A percentile compares a stretch with the other conserved stretches of the same genome.
Conservation (phyloP, 495 filamentous ascomycete genomes). For the Rusavskia elegans region DNA sequence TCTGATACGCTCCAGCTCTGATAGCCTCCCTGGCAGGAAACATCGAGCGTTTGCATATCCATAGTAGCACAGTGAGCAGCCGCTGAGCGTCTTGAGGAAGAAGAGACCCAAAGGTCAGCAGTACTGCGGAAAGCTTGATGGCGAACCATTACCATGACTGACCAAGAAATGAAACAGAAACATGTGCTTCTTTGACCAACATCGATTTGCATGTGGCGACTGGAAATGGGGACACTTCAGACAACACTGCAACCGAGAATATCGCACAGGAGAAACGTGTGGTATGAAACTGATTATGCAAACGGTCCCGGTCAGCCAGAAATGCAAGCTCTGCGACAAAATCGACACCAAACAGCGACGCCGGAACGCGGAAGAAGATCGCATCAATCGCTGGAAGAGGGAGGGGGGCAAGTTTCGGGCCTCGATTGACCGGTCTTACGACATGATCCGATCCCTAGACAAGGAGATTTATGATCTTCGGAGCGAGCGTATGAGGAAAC, state of each 20-base stretch:
- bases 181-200: conserved; percentile 46
- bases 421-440: conserved; percentile 63
- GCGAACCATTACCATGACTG: not conserved
- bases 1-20: too few species aligned
- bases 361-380: conserved; percentile 55
- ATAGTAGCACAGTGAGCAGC: too few species aligned
- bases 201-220: conserved; percentile 55
- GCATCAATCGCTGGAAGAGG: conserved; percentile 70
- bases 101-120: not conserved
- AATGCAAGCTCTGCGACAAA: conserved; percentile 81
- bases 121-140: not conserved
- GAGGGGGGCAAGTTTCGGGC: conserved; percentile 50
- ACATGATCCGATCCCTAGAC: conserved; percentile 43
- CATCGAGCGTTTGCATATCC: not conserved
- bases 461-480: conserved; percentile 44
- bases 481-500: conserved; percentile 29
- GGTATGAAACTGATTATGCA: conserved; percentile 81
- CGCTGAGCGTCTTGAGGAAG: not conserved
- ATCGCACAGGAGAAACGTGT: conserved; percentile 95
- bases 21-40: not conserved
- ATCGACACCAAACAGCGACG: conserved; percentile 76
- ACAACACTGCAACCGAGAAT: conserved; percentile 88
- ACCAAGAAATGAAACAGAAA: conserved; percentile 16
- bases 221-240: conserved; percentile 95
- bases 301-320: conserved; percentile 38